A percentile compares a stretch with the other conserved stretches of the same genome.
phyloP scores from a whole-genome alignment of 1,284 basidiomycete species.

The Rhodotorula sp. region DNA sequence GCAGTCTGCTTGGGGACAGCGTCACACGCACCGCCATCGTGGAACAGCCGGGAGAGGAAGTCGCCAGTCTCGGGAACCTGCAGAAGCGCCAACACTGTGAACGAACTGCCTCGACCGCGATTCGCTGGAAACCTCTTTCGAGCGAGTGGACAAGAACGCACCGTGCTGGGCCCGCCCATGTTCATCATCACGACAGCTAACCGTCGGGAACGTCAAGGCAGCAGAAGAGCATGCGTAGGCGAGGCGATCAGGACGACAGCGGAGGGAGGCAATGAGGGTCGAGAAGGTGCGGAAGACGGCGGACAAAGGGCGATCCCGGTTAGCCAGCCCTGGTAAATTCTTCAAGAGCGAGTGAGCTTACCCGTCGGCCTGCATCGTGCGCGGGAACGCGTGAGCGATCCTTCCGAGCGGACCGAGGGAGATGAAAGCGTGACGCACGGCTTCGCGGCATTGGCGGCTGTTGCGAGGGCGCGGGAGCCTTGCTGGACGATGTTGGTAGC shows the following conservation, averaged over 20 bases:
- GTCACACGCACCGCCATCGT: conserved; percentile 59
- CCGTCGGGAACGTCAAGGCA: too few relatives aligned
- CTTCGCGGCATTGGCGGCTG: background rate
- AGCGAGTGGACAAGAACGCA: conserved; percentile 51
- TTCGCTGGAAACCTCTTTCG: background rate
- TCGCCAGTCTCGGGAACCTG: conserved; percentile 51
- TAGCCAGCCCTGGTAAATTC: too few relatives aligned
- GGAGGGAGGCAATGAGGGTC: background rate
- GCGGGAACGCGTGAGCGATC: background rate
- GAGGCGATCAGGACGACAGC: background rate
- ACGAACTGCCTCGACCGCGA: background rate
- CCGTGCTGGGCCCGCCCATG: conserved; percentile 95
- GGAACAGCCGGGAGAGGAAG: conserved; percentile 91
- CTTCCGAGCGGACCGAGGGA: background rate
- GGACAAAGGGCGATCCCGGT: background rate
- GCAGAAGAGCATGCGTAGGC: background rate
- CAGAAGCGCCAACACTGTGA: conserved; percentile 10
- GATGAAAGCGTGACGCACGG: conserved; percentile 4
- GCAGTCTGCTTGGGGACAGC: too few relatives aligned
- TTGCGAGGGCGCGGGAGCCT: conserved; percentile 10
- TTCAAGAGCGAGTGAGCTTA: background rate
- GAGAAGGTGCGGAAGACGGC: background rate
- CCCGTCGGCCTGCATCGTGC: conserved; percentile 16
- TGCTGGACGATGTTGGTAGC: background rate
- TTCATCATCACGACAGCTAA: conserved; percentile 94